A percentile compares a stretch with the other conserved stretches of the same genome.
Conservation (phyloP, 2,329 filamentous ascomycete species). For the Monilinia aucupariae region DNA sequence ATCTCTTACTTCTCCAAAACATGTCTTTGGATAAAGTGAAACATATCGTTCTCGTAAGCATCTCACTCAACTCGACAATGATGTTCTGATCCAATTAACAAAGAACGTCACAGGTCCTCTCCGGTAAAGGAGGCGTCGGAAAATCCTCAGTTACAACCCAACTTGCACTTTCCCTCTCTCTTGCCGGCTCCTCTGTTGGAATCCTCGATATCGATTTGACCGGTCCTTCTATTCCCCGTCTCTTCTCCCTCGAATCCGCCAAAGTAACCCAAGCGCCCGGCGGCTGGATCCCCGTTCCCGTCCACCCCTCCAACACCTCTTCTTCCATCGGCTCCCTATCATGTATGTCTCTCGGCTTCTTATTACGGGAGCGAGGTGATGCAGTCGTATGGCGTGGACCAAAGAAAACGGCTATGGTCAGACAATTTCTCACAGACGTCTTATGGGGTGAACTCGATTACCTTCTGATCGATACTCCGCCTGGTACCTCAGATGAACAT, state of each 20-base stretch:
- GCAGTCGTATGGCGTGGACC: slow-evolving; percentile 96
- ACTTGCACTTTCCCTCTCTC: slow-evolving; percentile 80
- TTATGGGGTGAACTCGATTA: slow-evolving; percentile 86
- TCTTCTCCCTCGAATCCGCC: slow-evolving; percentile 81
- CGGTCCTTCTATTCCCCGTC: slow-evolving; percentile 89
- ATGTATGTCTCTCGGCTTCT: slow-evolving; percentile 91
- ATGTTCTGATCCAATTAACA: slow-evolving; percentile 7
- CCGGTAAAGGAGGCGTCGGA: slow-evolving; percentile 94
- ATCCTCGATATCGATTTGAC: slow-evolving; percentile 96
- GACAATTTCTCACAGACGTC: slow-evolving; percentile 90
- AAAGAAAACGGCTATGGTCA: slow-evolving; percentile 98
- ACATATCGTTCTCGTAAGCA: slow-evolving; percentile 66
- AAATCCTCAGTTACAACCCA: slow-evolving; percentile 98
- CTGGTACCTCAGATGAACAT: slow-evolving; percentile 94
- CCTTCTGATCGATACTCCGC: slow-evolving; percentile 90
- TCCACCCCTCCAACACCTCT: slow-evolving; percentile 56
- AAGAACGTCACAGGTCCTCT: slow-evolving; percentile 56
- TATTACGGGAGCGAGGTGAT: slow-evolving; percentile 75
- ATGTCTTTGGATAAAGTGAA: slow-evolving; percentile 69
- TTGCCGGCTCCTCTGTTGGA: slow-evolving; percentile 82
- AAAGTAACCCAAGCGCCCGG: slow-evolving; percentile 89
- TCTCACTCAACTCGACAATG: background rate
- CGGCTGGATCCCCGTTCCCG: slow-evolving; percentile 85
- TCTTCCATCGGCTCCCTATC: slow-evolving; percentile 57
- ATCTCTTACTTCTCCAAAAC: slow-evolving; percentile 19